phyloP scores from a whole-genome alignment of 164 flowering plant species.

The Berberis vulgaris region DNA sequence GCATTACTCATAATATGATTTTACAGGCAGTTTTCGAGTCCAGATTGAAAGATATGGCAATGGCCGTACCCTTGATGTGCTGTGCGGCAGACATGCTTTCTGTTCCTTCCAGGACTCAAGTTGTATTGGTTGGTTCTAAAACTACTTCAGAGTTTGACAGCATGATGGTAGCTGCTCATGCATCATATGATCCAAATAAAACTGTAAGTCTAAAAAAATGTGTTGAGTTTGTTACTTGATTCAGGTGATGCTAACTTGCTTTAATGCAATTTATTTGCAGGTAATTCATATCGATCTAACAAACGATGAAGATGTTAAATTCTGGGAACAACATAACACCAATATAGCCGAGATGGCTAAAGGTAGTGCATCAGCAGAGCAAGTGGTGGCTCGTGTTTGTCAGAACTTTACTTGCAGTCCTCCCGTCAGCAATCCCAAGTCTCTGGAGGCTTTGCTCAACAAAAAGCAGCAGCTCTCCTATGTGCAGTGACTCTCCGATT shows the following conservation, averaged over 20 bases:
- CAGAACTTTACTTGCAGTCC: constrained; percentile 82
- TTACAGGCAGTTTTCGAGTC: constrained; percentile 79
- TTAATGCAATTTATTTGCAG: constrained; percentile 26
- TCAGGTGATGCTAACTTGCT: not conserved
- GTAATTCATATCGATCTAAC: constrained; percentile 76
- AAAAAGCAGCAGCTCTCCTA: constrained; percentile 6
- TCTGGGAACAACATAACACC: constrained; percentile 63
- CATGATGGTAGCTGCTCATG: constrained; percentile 75
- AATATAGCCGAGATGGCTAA: constrained; percentile 58
- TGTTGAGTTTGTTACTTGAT: not conserved
- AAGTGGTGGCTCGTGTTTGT: constrained; percentile 66
- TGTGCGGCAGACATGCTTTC: constrained; percentile 79
- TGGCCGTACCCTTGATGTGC: constrained; percentile 93
- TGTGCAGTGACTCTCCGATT: no score
- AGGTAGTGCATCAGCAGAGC: constrained; percentile 30
- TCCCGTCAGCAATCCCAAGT: constrained; percentile 36
- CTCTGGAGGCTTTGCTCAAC: constrained; percentile 44
- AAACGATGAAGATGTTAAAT: constrained; percentile 48
- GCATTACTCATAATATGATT: not conserved
- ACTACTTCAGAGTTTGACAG: constrained; percentile 34
- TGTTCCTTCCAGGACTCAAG: constrained; percentile 65
- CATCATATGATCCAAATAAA: constrained; percentile 63
- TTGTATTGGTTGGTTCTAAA: constrained; percentile 71
- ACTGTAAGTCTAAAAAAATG: constrained; percentile 37
- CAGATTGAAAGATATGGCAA: constrained; percentile 56